Base-by-base conservation (phyloP, 441 rosid genomes). In the California macrophylla region DNA sequence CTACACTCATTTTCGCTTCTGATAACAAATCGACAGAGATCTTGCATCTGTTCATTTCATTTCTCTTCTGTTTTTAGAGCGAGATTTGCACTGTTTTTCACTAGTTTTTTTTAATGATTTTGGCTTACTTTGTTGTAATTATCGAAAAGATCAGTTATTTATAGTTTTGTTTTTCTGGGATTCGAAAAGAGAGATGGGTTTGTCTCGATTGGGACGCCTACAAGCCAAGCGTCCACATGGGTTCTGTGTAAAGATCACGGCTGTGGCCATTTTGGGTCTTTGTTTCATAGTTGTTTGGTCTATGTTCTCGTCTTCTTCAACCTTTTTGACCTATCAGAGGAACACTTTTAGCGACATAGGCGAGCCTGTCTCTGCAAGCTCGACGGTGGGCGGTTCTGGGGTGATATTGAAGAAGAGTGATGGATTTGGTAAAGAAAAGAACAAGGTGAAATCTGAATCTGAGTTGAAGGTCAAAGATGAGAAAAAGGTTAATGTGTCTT, bases 201-300 rank as follows among this genome's bases (percentile, higher is more conserved):
- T 88, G 29, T 77, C 90, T 80, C 83, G 89, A 71, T 81, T 93
- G 42, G 84, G 70, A 70, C 95, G 97, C 64, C 88, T 54, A 20
- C 61, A 85, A 67, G 88, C 83, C n/a, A 93, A 89, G 75, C 89
- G 87, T 70, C 96, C 94, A 61, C 68, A 77, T 69, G 96, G 96
- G 79, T 66, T 91, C 58, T 91, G 88, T 77, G 73, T 82, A 25
- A 93, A 91, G 82, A 81, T 83, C 90, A 61, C 89, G 0, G 87
- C 89, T 12, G 84, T 91, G 7, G 92, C 85, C 25, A 78, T 91
- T 61, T 74, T 88, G 80, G 97, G 97, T 71, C 86, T 93, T 40
- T 88, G 98, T 72, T 93, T 93, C 75, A 81, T 89, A 29, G 80
- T 91, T 72, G 79, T 88, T 69, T 91, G 97, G 98, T 87, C 91